Evolutionary conservation across 768 basidiomycete genomes (phyloP), one percentile per base, ranked within the genome.

Genomic region (Boletus sensibilis): DNA sequence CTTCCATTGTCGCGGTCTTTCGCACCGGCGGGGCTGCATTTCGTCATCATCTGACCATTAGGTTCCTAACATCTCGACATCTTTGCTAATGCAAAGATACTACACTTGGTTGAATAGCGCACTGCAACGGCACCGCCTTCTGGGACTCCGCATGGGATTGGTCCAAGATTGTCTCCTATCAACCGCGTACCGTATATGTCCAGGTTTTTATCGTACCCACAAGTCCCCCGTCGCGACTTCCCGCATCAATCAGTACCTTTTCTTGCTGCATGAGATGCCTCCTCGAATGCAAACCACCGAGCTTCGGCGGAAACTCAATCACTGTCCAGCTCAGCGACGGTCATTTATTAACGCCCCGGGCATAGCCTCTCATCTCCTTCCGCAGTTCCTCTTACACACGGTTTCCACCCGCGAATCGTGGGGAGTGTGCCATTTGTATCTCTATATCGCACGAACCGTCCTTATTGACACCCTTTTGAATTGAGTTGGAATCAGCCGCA

Each of bases 71-170:
- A 64, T 57, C 34, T 52, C 45, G 31, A n/a, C 57, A 58, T 59
- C 45, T 42, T 44, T 51, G 43, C 29, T 21, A 27, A 11, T 54
- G 56, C 25, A 47, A 45, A 52, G 55, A 50, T 47, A 10, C 46
- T 38, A 20, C 41, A 20, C 34, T 29, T 39, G 33, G 41, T 29
- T 53, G 51, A 58, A 58, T 54, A 41, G 1, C 16, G 33, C 54
- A 54, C 43, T 35, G 56, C 66, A 53, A 48, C 21, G 34, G 34
- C 52, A 68, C 41, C 41, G 65, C 66, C 52, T n/a, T 27, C n/a
- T 12, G 13, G 8, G 34, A 37, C 53, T 35, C 45, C 35, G 38
- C 59, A 31, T 34, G 12, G 52, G 31, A 6, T 52, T 27, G 14
- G 42, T 42, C 37, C 23, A 35, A 51, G 51, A 52, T 52, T 50